phyloP scores from a whole-genome alignment of 169 alveolate species.

The Plasmodium gallinaceum region DNA sequence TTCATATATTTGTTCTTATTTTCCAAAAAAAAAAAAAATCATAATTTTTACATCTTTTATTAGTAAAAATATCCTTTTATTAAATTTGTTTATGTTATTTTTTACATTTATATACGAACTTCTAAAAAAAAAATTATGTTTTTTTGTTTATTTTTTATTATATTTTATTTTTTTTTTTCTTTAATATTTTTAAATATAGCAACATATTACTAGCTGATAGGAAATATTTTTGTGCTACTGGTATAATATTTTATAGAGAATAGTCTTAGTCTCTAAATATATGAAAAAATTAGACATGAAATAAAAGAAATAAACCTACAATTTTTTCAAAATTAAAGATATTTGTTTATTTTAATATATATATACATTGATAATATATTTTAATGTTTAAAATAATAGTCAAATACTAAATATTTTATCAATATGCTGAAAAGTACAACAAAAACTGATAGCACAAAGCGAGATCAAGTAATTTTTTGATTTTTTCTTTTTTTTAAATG shows the following conservation, averaged over 20 bases:
- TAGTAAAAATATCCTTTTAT: conserved; percentile 10
- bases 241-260: conserved; percentile 9
- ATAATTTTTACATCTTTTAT: conserved; percentile 13
- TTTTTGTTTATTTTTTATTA: conserved; percentile 6
- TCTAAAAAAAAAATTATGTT: conserved; percentile 6
- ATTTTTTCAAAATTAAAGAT: conserved; percentile 12
- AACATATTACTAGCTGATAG: neutral
- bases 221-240: conserved; percentile 15
- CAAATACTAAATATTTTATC: conserved; percentile 53
- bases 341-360: conserved; percentile 7
- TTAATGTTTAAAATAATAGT: conserved; percentile 26
- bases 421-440: conserved; percentile 75
- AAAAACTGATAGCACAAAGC: conserved; percentile 62
- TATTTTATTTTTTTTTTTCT: conserved; percentile 7
- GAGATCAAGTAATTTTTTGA: conserved; percentile 64
- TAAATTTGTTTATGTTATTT: conserved; percentile 29
- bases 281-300: conserved; percentile 21
- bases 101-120: conserved; percentile 30
- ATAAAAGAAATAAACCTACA: conserved; percentile 9
- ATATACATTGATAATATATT: conserved; percentile 10
- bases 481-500: conserved; percentile 6
- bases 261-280: conserved; percentile 27
- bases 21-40: conserved; percentile 33
- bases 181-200: conserved; percentile 11
- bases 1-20: neutral